Evolutionary conservation across 169 alveolate genomes (phyloP), one percentile per base, ranked within the genome.

Genomic region (Eimeria zaria): DNA sequence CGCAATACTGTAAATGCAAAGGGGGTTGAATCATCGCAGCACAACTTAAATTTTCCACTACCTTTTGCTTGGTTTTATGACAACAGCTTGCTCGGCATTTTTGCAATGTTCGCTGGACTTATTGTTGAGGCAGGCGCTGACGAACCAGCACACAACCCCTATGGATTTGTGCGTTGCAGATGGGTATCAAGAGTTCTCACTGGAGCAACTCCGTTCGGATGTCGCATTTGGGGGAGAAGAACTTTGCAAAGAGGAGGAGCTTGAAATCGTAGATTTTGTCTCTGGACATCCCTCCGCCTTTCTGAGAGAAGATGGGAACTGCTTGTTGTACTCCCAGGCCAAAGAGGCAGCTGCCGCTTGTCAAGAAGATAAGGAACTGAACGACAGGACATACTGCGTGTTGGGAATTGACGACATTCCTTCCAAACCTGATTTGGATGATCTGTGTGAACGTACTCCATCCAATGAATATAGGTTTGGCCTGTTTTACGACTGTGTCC

Each of bases 331-430:
- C 81, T 87, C 93, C 12, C 81, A 58, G 44, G 93, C 81, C 18
- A 44, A 60, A 20, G 81, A 87, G 71, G 81, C 53, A 87, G 81
- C 78, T 39, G 64, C 39, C 27, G 83, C 83, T 24, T 87, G 93
- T 20, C 67, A 62, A 44, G 44, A 39, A 14, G 93, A 87, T 33
- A 87, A 62, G 71, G 81, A 87, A 30, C 58, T 6, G 44, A 87
- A 87, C 64, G 73, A 62, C 93, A 87, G 93, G 93, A n/a, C 62
- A 33, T 87, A 39, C 93, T 87, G 93, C 81, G 93, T 58, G 51
- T 44, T 87, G 78, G 81, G 80, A 27, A 36, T 58, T 30, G 30
- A 36, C 46, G 93, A 87, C 14, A 36, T 87, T 18, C 93, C 93
- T 6, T 3, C 14, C 1, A 71, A 39, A 36, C 93, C 93, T n/a